Evolutionary conservation across 1,284 basidiomycete genomes (phyloP).

Genomic region (Uromyces viciae-fabae): DNA sequence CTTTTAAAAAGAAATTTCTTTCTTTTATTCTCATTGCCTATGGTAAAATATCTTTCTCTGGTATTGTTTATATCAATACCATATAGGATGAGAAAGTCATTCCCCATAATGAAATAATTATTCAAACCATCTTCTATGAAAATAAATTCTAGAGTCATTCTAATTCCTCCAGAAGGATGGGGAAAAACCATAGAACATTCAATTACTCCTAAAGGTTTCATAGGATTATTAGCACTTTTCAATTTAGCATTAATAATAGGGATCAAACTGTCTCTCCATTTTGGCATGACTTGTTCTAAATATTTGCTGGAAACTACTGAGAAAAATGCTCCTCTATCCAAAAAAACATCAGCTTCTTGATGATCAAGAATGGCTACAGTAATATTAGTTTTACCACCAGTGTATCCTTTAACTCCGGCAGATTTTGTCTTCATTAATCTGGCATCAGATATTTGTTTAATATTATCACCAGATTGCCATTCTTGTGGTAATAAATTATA

Average conservation of each 20-base stretch:
- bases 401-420: not conserved
- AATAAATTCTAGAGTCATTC: not conserved
- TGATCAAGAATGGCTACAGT: not conserved
- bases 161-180: not conserved
- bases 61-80: slow-evolving; percentile 1
- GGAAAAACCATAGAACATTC: not conserved
- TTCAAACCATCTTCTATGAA: not conserved
- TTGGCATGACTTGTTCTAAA: not conserved
- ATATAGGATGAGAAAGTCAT: not conserved
- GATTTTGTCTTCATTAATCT: not conserved
- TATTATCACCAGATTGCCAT: not conserved
- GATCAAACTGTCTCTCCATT: not conserved
- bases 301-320: not conserved
- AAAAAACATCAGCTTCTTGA: not conserved
- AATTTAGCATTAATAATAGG: not conserved
- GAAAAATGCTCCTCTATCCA: not conserved
- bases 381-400: not conserved
- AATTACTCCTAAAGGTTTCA: not conserved
- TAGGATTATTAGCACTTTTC: slow-evolving; percentile 8
- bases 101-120: slow-evolving; percentile 1
- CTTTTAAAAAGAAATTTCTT: not conserved
- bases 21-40: not conserved
- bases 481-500: not conserved
- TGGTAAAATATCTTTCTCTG: slow-evolving; percentile 6
- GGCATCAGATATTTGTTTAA: not conserved